Base-by-base conservation (phyloP, 2,329 filamentous ascomycete genomes). In the Aotearoamyces nothofagi region DNA sequence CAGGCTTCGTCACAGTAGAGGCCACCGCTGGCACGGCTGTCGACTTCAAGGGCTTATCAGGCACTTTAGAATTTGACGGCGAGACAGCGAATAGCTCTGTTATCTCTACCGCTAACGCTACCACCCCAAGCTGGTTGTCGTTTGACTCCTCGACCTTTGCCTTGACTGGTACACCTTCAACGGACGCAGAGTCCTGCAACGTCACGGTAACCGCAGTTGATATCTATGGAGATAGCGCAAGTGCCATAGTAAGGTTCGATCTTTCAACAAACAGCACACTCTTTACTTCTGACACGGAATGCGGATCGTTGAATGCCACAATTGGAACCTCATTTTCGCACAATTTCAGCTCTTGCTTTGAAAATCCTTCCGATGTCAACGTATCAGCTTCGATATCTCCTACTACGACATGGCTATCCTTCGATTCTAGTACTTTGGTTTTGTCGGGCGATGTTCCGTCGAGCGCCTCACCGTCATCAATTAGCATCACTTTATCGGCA, bases 111-210 rank as follows among this genome's bases (percentile, higher is more conserved):
- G 58, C 71, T 5, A 57, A 60, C 1, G 59, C 64, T 1, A 53
- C 63, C 15, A 47, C 72, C 9, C 81, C 83, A 0, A 45, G 55
- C 3, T 92, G 84, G 84, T 50, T 92, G 15, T 55, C 56, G 0
- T 66, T 90, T 30, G 62, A 90, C 42, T 54, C 62, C 3, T 41
- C 54, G 6, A 73, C 70, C 0, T 65, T 83, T 46, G 55, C 54
- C 1, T 52, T 92, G 5, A 61, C 54, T 17, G 84, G 83, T 3
- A 77, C 55, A 2, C 70, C 78, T 3, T 69, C 73, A 0, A 44
- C 57, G n/a, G 55, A 59, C 28, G 65, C 69, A 3, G 56, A 58
- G 27, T 67, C 72, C 4, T 59, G 65, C 15, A 77, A 76, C 39
- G 62, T 87, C 22, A 68, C 61, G 1, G 55, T 84, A 23, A 57